phyloP scores from a whole-genome alignment of 495 filamentous ascomycete species.

The Podospora didyma region DNA sequence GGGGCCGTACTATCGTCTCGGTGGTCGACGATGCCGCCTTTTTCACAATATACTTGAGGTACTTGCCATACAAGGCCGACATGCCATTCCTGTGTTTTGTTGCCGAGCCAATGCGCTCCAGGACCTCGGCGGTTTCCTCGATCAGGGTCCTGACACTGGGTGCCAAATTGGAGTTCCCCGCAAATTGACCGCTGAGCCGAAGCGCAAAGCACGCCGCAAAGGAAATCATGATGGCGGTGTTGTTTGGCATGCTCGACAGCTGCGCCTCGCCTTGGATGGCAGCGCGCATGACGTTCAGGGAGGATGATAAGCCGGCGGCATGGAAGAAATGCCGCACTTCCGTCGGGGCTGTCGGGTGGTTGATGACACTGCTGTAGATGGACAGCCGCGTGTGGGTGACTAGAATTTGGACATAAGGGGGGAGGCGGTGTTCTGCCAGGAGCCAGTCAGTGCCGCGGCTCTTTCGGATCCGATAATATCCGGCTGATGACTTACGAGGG shows the following conservation, averaged over 20 bases:
- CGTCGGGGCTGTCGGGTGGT: conserved; percentile 65
- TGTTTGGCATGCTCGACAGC: conserved; percentile 72
- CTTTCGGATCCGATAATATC: not conserved
- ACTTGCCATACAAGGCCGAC: conserved; percentile 58
- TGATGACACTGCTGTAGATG: conserved; percentile 70
- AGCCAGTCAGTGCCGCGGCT: not conserved
- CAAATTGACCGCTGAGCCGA: conserved; percentile 55
- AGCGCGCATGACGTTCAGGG: conserved; percentile 68
- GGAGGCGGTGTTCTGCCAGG: conserved; percentile 51
- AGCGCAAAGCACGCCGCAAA: conserved; percentile 70
- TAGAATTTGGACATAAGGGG: conserved; percentile 71
- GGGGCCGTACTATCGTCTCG: conserved; percentile 10
- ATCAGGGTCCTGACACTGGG: conserved; percentile 66
- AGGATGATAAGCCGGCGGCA: conserved; percentile 62
- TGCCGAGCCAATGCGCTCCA: conserved; percentile 62
- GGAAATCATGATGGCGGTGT: conserved; percentile 73
- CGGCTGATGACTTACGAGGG: conserved; percentile 35
- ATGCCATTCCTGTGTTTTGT: conserved; percentile 61
- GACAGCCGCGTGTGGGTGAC: conserved; percentile 69
- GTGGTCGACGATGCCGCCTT: conserved; percentile 20
- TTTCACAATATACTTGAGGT: conserved; percentile 56
- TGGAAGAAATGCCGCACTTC: conserved; percentile 70
- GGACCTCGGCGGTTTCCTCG: conserved; percentile 62
- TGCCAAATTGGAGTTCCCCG: conserved; percentile 55
- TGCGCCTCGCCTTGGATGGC: conserved; percentile 67